Percentiles rank a stretch among this genome's conserved stretches.
phyloP scores from a whole-genome alignment of 345 rosid genomes.

The Rhodamnia argentea region DNA sequence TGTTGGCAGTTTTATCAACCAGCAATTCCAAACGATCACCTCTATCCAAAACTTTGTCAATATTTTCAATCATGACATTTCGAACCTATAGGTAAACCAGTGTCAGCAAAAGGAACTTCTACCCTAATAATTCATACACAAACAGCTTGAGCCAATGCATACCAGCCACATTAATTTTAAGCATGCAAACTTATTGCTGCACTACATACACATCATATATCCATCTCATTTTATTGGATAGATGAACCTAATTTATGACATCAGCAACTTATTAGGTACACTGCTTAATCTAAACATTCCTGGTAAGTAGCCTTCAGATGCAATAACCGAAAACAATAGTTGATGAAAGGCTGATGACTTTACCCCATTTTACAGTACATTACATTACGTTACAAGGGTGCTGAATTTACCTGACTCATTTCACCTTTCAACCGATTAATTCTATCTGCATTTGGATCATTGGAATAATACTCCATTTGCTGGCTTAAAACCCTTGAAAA shows the following conservation, averaged over 20 bases:
- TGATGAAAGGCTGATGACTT: not conserved
- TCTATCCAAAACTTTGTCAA: conserved; percentile 84
- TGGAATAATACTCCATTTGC: conserved; percentile 82
- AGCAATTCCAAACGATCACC: conserved; percentile 93
- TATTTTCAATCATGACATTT: conserved; percentile 93
- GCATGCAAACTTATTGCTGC: not conserved
- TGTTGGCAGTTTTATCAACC: conserved; percentile 86
- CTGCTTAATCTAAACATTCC: not conserved
- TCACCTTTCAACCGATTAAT: conserved; percentile 86
- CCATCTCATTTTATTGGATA: not conserved
- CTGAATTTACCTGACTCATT: conserved; percentile 68
- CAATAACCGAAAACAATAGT: not conserved
- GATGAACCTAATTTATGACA: not conserved
- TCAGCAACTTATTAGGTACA: not conserved
- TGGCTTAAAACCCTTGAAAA: conserved; percentile 92
- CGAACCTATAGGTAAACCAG: conserved; percentile 39
- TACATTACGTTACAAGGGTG: not conserved
- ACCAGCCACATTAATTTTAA: not conserved
- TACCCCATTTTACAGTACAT: not conserved
- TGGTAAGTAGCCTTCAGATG: not conserved
- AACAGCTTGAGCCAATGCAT: not conserved
- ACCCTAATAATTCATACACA: not conserved
- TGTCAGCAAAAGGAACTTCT: not conserved
- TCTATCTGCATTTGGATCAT: conserved; percentile 85
- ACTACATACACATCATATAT: not conserved